Conservation (phyloP, 371 early-diverging fungal species). For the Mucor irregularis region DNA sequence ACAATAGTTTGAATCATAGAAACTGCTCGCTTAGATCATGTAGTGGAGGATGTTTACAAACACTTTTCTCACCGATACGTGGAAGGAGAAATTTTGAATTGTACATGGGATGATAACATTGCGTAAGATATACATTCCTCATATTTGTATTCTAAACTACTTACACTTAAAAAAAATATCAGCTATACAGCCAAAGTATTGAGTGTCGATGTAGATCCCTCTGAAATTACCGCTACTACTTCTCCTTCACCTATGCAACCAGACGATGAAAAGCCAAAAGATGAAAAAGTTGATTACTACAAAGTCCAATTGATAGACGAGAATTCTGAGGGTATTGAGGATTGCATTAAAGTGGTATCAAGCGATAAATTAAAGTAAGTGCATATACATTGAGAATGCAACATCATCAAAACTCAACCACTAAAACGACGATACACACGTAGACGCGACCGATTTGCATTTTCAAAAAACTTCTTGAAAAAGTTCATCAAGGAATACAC, state of each 20-base stretch:
- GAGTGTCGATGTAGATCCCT: neutral
- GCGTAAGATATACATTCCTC: constrained; percentile 24
- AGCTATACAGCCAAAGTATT: constrained; percentile 1
- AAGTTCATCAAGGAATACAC: constrained; percentile 71
- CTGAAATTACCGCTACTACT: neutral
- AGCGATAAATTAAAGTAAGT: constrained; percentile 37
- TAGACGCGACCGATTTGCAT: constrained; percentile 68
- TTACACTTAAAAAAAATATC: neutral
- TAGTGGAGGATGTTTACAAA: constrained; percentile 55
- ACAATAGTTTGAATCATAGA: constrained; percentile 42
- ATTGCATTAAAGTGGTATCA: constrained; percentile 31
- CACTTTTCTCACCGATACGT: constrained; percentile 49
- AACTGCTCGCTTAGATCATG: constrained; percentile 51
- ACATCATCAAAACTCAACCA: neutral
- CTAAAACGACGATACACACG: too few relatives aligned
- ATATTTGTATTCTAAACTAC: too few relatives aligned
- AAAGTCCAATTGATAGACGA: constrained; percentile 42
- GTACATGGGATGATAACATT: constrained; percentile 50
- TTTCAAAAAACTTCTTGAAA: constrained; percentile 71
- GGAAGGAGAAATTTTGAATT: constrained; percentile 49
- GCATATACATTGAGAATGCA: neutral
- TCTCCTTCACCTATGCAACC: too few relatives aligned
- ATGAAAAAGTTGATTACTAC: constrained; percentile 7
- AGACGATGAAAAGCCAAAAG: neutral
- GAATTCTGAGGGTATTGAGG: constrained; percentile 33